Evolutionary conservation across 148 eudicot species (phyloP), one percentile per base, ranked within the genome.

Genomic region (Hydrangea macrophylla): DNA sequence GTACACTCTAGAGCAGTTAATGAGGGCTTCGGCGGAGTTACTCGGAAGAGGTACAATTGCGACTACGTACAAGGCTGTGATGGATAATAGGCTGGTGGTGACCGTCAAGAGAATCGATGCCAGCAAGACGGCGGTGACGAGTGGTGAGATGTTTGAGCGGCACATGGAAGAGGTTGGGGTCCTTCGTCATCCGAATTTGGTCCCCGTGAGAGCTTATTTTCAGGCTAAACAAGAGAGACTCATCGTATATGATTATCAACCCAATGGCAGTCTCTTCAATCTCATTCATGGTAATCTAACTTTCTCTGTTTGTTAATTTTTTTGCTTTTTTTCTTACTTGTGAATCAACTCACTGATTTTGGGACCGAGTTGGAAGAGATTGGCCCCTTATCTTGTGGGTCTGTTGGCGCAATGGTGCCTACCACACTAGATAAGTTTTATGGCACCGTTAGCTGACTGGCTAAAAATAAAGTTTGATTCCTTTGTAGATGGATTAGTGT

Each of bases 1-100:
- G 63, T 92, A 84, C 70, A 78, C 77, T 8, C 22, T 89, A 50
- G 97, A 92, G 70, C 84, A 79, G 79, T 65, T 92, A 63, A 92
- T 92, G 97, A 85, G 88, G 62, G 96, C 87, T 8, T 89, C 97
- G 7, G 97, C 97, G 25, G 97, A 92, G 85, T 69, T 92, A 79
- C 64, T 92, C 4, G 97, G 97, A 32, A 80, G 97, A 39, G 97
- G 97, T 1, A 85, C 83, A 6, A 65, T 92, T 23, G 97, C 96
- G 65, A 83, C 90, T 4, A 92, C 97, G 5, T 92, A 92, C 53
- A 92, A 92, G 68, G 96, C 97, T 0, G 88, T 81, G 70, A 71
- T 92, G 76, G 92, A 74, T 39, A 81, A 78, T 58, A 80, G 79
- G 74, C 58, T 92, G 22, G 75, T 76, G 12, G 83, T 87, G 60